Evolutionary conservation across 805 yeast species (phyloP), one percentile per base, ranked within the genome.

Genomic region (Ogataea salicorniae): DNA sequence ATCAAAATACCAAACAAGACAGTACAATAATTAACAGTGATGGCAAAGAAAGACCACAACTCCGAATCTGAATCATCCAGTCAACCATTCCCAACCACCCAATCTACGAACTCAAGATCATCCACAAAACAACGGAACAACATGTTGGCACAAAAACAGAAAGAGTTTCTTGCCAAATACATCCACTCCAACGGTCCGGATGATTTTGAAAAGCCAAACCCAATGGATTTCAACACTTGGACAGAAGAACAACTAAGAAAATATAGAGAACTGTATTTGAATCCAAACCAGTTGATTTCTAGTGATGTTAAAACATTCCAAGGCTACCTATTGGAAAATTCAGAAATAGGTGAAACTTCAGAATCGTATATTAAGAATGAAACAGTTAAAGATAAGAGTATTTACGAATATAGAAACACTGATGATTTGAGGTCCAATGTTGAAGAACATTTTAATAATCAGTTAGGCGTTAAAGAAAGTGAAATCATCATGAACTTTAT

Each of bases 401-500:
- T 62, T 14, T 63, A 64, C 45, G 69, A 65, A 14, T 63, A 61
- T 45, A 52, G 69, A 37, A 61, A 59, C 11, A 45, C 48, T 34
- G 61, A 63, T 39, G 65, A 60, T 40, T 48, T 65, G 26, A 53
- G 63, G 23, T 47, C 49, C 34, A 61, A 55, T 20, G 67, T 63
- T 8, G 67, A 65, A 42, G 62, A 75, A 46, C 97, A 92, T 64
- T 88, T 91, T 56, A 57, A 74, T 53, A 71, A 63, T 34, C 64
- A 60, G 44, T 50, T 71, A 23, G 74, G 77, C 13, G 80, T 81
- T 4, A 81, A 87, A 56, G 99, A 92, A 60, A 81, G 84, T 48
- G 98, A 92, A 57, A 81, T 86, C 33, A 81, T 92, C 37, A 88
- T 96, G 35, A 90, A 87, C 58, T 94, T 92, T 62, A 73, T 94